These are phyloP conservation scores for Dinochytrium kinnereticum DNA, from an alignment of 371 early-diverging fungal genomes.

Conservation along the genomic window DNA sequence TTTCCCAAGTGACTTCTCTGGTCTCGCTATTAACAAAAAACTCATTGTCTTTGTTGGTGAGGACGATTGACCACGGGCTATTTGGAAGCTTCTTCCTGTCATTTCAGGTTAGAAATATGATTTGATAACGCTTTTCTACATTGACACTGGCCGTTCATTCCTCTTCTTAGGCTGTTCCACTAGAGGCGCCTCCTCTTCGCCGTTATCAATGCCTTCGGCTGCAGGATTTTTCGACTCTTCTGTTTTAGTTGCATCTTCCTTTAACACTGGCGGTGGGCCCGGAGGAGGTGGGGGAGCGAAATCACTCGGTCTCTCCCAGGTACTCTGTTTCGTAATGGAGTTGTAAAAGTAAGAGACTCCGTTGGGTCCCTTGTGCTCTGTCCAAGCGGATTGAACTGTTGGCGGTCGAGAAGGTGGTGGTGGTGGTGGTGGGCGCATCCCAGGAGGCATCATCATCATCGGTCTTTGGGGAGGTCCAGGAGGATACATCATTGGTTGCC, in stretches of 20 bases:
- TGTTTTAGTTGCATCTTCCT: not conserved
- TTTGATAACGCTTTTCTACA: not conserved
- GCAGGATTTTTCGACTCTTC: not conserved
- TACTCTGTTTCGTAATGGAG: conserved; percentile 69
- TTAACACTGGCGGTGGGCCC: not conserved
- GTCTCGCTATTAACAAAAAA: conserved; percentile 76
- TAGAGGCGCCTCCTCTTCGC: not conserved
- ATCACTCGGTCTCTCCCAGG: conserved; percentile 90
- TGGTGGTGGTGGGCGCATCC: conserved; percentile 14
- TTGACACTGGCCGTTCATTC: not conserved
- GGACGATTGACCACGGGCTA: conserved; percentile 76
- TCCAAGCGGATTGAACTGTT: conserved; percentile 57
- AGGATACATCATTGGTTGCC: conserved; percentile 8
- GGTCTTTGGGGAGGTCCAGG: conserved; percentile 6
- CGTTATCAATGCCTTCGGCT: not conserved
- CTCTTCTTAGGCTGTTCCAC: not conserved
- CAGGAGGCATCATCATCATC: conserved; percentile 7
- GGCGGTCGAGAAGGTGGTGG: conserved; percentile 20
- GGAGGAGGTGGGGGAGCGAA: conserved; percentile 39
- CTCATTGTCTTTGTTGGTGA: conserved; percentile 73
- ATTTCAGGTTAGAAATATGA: not conserved
- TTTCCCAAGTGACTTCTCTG: conserved; percentile 73
- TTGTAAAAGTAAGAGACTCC: conserved; percentile 87
- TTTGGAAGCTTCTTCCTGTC: conserved; percentile 60
- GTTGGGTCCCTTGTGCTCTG: conserved; percentile 72